These are phyloP conservation scores for Sugiyamaella mastotermitis DNA, from an alignment of 805 yeast genomes.

Conservation along the genomic window DNA sequence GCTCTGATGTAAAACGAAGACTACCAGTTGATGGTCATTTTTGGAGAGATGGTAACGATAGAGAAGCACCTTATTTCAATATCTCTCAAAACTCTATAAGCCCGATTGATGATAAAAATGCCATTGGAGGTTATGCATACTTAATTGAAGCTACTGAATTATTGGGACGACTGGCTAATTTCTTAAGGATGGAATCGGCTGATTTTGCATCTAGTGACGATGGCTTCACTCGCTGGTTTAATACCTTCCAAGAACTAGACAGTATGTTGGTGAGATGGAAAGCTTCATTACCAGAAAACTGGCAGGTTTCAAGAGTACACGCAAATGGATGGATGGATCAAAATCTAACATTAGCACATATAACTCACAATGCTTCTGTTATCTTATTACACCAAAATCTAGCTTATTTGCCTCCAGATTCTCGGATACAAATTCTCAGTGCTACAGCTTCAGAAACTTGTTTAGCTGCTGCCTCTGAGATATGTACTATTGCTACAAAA, in stretches of 20 bases:
- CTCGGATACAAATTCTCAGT: slow-evolving; percentile 4
- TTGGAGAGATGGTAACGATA: slow-evolving; percentile 2
- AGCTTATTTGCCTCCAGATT: slow-evolving; percentile 14
- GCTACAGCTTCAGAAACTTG: slow-evolving; percentile 14
- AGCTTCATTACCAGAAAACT: slow-evolving; percentile 11
- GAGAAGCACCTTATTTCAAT: slow-evolving; percentile 10
- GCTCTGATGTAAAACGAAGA: slow-evolving; percentile 10
- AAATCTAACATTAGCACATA: slow-evolving; percentile 16
- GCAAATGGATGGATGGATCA: slow-evolving; percentile 15
- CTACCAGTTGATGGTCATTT: slow-evolving; percentile 14
- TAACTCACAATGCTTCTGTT: slow-evolving; percentile 16
- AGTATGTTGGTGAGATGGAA: slow-evolving; percentile 13
- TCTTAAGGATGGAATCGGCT: slow-evolving; percentile 8
- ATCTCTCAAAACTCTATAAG: slow-evolving; percentile 5
- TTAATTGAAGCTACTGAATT: slow-evolving; percentile 15
- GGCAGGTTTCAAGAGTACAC: slow-evolving; percentile 9
- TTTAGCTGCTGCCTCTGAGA: slow-evolving; percentile 14
- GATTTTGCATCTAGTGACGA: slow-evolving; percentile 6
- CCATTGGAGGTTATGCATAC: slow-evolving; percentile 16
- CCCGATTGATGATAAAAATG: slow-evolving; percentile 9
- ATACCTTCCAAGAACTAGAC: slow-evolving; percentile 9
- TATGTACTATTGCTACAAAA: slow-evolving; percentile 12
- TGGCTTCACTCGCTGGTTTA: slow-evolving; percentile 11
- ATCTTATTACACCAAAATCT: slow-evolving; percentile 14
- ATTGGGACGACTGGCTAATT: slow-evolving; percentile 10